Percentiles rank a stretch among this genome's conserved stretches.
Evolutionary conservation across 1,284 basidiomycete species (phyloP).

Genomic region (Bondarzewia mesenterica): DNA sequence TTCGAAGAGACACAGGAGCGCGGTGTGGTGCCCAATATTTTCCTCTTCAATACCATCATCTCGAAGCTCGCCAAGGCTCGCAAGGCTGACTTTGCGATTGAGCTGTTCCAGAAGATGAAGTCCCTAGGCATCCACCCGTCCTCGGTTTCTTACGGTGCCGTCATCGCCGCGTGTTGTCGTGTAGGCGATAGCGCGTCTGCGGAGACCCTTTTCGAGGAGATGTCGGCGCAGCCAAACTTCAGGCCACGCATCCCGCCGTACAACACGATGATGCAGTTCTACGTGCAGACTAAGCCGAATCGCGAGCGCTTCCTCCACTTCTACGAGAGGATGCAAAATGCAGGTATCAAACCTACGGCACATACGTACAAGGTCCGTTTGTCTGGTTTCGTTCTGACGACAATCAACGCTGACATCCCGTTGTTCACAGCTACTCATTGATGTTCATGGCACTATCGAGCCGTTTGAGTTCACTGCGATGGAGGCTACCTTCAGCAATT

Average conservation of each 20-base stretch:
- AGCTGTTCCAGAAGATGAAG: conserved; percentile 84
- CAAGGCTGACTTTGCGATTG: conserved; percentile 82
- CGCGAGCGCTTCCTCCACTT: conserved; percentile 73
- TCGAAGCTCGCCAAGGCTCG: conserved; percentile 89
- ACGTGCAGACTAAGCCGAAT: conserved; percentile 84
- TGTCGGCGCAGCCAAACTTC: conserved; percentile 71
- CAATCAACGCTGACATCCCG: conserved; percentile 13
- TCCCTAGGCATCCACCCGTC: conserved; percentile 57
- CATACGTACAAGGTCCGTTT: conserved; percentile 86
- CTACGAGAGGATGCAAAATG: conserved; percentile 61
- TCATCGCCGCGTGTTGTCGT: conserved; percentile 91
- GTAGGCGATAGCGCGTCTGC: conserved; percentile 87
- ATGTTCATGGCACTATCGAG: conserved; percentile 83
- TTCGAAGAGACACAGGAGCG: conserved; percentile 74
- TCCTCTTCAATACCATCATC: conserved; percentile 94
- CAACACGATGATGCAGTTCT: conserved; percentile 99
- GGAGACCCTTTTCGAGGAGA: conserved; percentile 80
- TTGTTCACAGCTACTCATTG: conserved; percentile 68
- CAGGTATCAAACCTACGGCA: conserved; percentile 66
- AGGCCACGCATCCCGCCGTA: conserved; percentile 87
- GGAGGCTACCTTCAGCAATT: conserved; percentile 63
- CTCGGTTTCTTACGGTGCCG: conserved; percentile 91
- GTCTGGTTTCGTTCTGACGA: neutral
- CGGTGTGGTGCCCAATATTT: conserved; percentile 73
- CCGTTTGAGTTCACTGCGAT: conserved; percentile 75